Evolutionary conservation across 805 yeast genomes (phyloP).

Genomic region (Hermanozyma aechmeae): DNA sequence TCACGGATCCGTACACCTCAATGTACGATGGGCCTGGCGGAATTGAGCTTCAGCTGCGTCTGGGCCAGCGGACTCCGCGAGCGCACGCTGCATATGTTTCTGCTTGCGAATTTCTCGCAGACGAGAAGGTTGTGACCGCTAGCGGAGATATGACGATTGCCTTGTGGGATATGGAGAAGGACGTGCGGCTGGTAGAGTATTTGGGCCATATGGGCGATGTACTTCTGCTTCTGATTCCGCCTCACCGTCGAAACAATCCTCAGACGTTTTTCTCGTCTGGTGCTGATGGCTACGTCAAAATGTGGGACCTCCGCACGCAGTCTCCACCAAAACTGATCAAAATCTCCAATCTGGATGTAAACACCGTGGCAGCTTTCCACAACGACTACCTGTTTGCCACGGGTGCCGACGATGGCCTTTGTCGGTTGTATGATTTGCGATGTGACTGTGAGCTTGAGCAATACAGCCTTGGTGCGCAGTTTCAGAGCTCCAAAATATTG

Average conservation of each 20-base stretch:
- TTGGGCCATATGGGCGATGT: conserved; percentile 70
- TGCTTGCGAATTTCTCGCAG: conserved; percentile 57
- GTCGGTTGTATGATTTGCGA: conserved; percentile 66
- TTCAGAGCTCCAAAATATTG: conserved; percentile 1
- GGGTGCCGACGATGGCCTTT: conserved; percentile 73
- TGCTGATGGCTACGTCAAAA: conserved; percentile 56
- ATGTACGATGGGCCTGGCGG: no score
- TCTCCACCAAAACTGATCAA: conserved; percentile 41
- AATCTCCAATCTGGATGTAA: conserved; percentile 57
- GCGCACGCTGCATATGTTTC: conserved; percentile 82
- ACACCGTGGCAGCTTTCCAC: conserved; percentile 51
- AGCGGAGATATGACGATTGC: conserved; percentile 79
- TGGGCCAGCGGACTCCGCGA: no score
- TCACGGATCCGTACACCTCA: conserved; percentile 4
- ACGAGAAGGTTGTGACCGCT: conserved; percentile 50
- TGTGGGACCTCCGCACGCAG: conserved; percentile 50
- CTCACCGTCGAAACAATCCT: conserved; percentile 4
- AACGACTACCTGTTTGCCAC: conserved; percentile 61
- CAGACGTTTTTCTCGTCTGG: conserved; percentile 49
- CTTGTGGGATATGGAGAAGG: conserved; percentile 69
- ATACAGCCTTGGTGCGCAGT: conserved; percentile 26
- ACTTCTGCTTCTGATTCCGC: conserved; percentile 29
- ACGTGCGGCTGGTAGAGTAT: conserved; percentile 43
- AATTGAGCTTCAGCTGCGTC: no score
- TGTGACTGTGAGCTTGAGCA: conserved; percentile 59